Evolutionary conservation across 768 basidiomycete species (phyloP).

Genomic region (Termitomyces sp.): DNA sequence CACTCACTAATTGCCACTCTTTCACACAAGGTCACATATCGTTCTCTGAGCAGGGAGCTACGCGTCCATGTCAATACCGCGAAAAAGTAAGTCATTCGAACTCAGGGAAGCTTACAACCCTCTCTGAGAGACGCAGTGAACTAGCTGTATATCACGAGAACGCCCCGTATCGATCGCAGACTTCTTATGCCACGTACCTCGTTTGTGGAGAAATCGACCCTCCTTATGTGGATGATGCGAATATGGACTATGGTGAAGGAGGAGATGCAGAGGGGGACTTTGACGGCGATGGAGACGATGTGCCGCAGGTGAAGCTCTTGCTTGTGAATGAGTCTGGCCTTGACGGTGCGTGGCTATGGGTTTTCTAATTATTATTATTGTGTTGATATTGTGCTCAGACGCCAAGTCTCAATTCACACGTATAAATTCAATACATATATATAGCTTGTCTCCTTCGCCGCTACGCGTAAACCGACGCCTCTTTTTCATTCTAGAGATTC

Average conservation of each 20-base stretch:
- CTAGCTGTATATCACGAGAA: slow-evolving; percentile 52
- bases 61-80: slow-evolving; percentile 71
- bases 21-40: slow-evolving; percentile 64
- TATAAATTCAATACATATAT: slow-evolving; percentile 57
- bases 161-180: slow-evolving; percentile 33
- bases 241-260: slow-evolving; percentile 33
- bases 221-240: slow-evolving; percentile 24
- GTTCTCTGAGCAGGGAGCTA: slow-evolving; percentile 67
- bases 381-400: slow-evolving; percentile 29
- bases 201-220: slow-evolving; percentile 50
- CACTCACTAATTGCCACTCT: background rate
- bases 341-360: slow-evolving; percentile 43
- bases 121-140: slow-evolving; percentile 37
- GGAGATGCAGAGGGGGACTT: slow-evolving; percentile 23
- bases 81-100: slow-evolving; percentile 55
- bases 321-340: slow-evolving; percentile 62
- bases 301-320: slow-evolving; percentile 42
- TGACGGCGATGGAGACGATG: slow-evolving; percentile 35
- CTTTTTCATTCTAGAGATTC: background rate
- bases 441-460: slow-evolving; percentile 64
- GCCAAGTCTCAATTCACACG: slow-evolving; percentile 46
- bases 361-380: background rate
- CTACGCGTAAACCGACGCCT: slow-evolving; percentile 41
- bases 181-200: slow-evolving; percentile 63
- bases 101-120: background rate